phyloP scores from a whole-genome alignment of 78 protist species.

The Salpingoeca rosetta region DNA sequence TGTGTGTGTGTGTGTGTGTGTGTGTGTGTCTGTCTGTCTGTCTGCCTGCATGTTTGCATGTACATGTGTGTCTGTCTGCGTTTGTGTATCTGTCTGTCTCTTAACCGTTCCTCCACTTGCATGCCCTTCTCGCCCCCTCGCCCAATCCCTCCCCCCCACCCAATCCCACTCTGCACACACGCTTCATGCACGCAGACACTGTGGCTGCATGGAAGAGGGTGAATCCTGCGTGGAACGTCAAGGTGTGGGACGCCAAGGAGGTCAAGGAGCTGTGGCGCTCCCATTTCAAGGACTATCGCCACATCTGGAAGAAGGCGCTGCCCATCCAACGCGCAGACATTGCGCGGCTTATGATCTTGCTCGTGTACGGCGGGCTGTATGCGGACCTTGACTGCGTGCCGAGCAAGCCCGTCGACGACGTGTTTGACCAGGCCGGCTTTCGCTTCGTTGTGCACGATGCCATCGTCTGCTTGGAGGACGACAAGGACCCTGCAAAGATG shows the following conservation, averaged over 20 bases:
- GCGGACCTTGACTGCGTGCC: background rate
- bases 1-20: no score
- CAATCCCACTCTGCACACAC: no score
- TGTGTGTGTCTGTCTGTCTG: no score
- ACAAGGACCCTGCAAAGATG: background rate
- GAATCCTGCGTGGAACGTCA: background rate
- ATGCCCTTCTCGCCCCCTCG: no score
- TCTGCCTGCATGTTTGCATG: no score
- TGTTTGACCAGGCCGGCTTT: background rate
- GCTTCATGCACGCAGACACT: background rate
- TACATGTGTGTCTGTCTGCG: no score
- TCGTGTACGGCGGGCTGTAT: background rate
- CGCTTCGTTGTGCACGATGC: background rate
- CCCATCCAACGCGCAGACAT: background rate
- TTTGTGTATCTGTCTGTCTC: no score
- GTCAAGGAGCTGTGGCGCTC: background rate
- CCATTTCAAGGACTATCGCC: background rate
- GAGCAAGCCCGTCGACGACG: background rate
- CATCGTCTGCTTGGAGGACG: background rate
- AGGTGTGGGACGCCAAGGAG: background rate
- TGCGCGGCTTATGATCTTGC: background rate
- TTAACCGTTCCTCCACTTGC: no score
- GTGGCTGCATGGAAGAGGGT: background rate
- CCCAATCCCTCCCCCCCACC: no score
- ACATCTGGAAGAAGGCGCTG: background rate